Conservation (phyloP, 495 filamentous ascomycete genomes). For the Pyrenula aspistea region DNA sequence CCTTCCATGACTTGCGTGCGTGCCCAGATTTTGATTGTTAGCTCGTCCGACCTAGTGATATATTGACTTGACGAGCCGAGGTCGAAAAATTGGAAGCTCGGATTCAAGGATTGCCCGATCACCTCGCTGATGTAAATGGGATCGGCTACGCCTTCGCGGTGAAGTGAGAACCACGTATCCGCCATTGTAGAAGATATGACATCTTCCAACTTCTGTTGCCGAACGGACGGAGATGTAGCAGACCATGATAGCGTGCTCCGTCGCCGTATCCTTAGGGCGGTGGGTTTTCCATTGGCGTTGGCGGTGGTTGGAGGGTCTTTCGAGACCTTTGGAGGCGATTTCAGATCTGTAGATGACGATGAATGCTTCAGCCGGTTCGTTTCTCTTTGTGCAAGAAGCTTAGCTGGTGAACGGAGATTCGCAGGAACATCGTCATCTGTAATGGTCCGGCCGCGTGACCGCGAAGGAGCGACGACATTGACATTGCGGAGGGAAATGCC, state of each 20-base stretch:
- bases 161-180: constrained; percentile 84
- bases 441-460: constrained; percentile 58
- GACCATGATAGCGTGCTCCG: constrained; percentile 59
- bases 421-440: constrained; percentile 72
- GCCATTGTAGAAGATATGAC: constrained; percentile 58
- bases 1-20: constrained; percentile 41
- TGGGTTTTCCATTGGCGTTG: constrained; percentile 9
- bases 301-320: constrained; percentile 5
- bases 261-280: constrained; percentile 34
- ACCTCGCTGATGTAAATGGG: constrained; percentile 89
- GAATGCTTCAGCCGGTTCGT: constrained; percentile 50
- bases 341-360: constrained; percentile 60
- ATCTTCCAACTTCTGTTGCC: constrained; percentile 70
- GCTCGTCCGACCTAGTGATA: constrained; percentile 48
- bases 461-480: constrained; percentile 38
- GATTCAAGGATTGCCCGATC: constrained; percentile 71
- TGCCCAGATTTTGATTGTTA: constrained; percentile 69
- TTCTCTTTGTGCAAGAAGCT: constrained; percentile 50
- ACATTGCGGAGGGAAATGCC: constrained; percentile 84
- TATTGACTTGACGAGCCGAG: constrained; percentile 52
- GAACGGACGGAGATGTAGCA: constrained; percentile 47
- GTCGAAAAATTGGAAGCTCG: constrained; percentile 80
- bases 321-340: constrained; percentile 17
- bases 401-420: constrained; percentile 55
- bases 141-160: constrained; percentile 49